A percentile compares a stretch with the other conserved stretches of the same genome.
These are phyloP conservation scores for Begonia loranthoides DNA, from an alignment of 306 rosid species.

Conservation along the genomic window DNA sequence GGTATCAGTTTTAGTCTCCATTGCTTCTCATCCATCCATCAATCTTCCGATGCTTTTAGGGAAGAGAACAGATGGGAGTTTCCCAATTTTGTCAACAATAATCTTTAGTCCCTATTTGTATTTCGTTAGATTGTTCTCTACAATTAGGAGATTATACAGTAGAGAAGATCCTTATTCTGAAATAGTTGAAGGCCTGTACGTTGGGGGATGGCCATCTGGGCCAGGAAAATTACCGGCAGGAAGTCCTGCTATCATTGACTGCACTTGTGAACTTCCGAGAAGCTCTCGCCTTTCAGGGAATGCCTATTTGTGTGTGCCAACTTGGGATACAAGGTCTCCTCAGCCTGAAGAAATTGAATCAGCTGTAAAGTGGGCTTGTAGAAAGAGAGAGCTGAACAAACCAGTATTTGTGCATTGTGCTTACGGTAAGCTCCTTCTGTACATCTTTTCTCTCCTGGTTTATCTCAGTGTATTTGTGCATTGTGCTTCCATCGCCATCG, in stretches of 20 bases:
- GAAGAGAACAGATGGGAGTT: constrained; percentile 54
- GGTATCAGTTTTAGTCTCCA: no score
- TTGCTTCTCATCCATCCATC: constrained; percentile 11
- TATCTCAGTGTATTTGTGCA: no score
- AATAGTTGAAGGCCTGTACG: constrained; percentile 53
- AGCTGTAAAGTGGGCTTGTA: constrained; percentile 70
- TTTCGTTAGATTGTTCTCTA: constrained; percentile 54
- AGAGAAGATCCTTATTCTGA: constrained; percentile 46
- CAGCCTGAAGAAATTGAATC: constrained; percentile 47
- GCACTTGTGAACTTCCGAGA: constrained; percentile 85
- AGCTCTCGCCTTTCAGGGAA: constrained; percentile 22
- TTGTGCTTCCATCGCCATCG: no score
- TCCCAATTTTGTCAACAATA: constrained; percentile 42
- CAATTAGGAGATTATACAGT: constrained; percentile 39
- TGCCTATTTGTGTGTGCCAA: constrained; percentile 57
- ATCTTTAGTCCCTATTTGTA: constrained; percentile 68
- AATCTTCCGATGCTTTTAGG: constrained; percentile 70
- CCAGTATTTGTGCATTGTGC: constrained; percentile 88
- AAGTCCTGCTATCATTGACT: constrained; percentile 54
- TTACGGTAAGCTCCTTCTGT: constrained; percentile 29
- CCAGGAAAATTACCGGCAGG: constrained; percentile 47
- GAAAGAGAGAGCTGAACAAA: constrained; percentile 46
- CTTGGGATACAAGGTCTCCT: constrained; percentile 89
- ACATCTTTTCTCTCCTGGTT: no score
- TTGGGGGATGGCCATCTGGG: constrained; percentile 86